Evolutionary conservation across 495 filamentous ascomycete species (phyloP).

Genomic region (Coniosporium apollinis): DNA sequence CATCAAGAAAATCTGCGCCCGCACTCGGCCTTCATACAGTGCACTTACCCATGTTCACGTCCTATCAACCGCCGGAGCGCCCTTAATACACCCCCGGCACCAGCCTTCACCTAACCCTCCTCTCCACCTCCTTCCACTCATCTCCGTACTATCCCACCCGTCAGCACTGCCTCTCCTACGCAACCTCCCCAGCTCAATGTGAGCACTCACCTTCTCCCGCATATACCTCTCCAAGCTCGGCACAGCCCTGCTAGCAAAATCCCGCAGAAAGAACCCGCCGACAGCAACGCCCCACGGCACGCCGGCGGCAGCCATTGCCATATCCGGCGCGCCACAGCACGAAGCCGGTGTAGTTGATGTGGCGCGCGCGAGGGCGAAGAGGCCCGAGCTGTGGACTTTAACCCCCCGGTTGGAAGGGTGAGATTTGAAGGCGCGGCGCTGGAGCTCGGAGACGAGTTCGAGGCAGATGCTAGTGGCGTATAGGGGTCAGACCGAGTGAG

Average conservation of each 20-base stretch:
- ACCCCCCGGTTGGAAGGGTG: background rate
- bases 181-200: background rate
- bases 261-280: background rate
- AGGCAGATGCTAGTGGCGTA: background rate
- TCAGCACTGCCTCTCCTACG: background rate
- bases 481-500: too few relatives aligned
- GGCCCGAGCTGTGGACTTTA: background rate
- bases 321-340: background rate
- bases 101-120: background rate
- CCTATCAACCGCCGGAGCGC: too few relatives aligned
- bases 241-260: background rate
- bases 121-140: background rate
- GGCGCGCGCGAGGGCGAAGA: background rate
- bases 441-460: background rate
- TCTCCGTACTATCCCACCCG: background rate
- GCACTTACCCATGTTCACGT: too few relatives aligned
- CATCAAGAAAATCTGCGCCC: too few relatives aligned
- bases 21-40: too few relatives aligned
- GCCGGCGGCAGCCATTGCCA: background rate
- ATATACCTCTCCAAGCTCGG: background rate
- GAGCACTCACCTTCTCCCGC: background rate
- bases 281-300: background rate
- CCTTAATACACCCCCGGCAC: background rate
- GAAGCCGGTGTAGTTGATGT: slow-evolving; percentile 1
- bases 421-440: background rate